A percentile compares a stretch with the other conserved stretches of the same genome.
phyloP scores from a whole-genome alignment of 768 basidiomycete genomes.

The Botryobasidium botryosum region DNA sequence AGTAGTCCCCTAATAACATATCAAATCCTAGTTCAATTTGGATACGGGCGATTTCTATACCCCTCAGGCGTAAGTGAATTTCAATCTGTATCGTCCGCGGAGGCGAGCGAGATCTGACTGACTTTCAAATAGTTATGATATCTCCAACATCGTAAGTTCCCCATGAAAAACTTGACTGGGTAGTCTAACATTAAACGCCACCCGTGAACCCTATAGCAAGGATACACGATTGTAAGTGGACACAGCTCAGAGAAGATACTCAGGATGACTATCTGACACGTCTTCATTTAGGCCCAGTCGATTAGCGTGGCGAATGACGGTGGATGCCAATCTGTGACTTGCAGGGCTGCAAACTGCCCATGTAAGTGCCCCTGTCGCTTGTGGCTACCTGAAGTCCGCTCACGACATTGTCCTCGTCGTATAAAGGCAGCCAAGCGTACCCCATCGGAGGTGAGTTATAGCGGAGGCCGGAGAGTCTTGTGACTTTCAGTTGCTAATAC shows the following conservation, averaged over 20 bases:
- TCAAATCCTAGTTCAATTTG: background rate
- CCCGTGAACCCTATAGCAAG: background rate
- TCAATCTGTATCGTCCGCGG: background rate
- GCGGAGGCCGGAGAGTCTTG: too few species aligned
- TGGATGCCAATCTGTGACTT: background rate
- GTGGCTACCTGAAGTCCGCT: too few species aligned
- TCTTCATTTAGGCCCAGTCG: background rate
- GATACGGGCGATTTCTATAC: background rate
- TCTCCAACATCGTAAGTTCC: background rate
- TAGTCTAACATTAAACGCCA: background rate
- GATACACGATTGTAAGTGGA: background rate
- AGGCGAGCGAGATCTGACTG: background rate
- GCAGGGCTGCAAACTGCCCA: background rate
- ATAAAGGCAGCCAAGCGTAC: conserved; percentile 1
- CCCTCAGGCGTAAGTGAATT: background rate
- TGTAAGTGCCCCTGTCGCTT: too few species aligned
- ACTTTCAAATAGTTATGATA: background rate
- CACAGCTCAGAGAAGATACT: background rate
- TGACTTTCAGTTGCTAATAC: background rate
- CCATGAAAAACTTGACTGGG: background rate
- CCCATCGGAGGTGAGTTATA: background rate
- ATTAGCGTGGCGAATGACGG: background rate
- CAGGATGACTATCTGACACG: background rate
- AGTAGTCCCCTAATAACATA: background rate
- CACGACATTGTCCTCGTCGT: too few species aligned